Conservation (phyloP, 75 land plant species). For the Azolla pinnata region DNA sequence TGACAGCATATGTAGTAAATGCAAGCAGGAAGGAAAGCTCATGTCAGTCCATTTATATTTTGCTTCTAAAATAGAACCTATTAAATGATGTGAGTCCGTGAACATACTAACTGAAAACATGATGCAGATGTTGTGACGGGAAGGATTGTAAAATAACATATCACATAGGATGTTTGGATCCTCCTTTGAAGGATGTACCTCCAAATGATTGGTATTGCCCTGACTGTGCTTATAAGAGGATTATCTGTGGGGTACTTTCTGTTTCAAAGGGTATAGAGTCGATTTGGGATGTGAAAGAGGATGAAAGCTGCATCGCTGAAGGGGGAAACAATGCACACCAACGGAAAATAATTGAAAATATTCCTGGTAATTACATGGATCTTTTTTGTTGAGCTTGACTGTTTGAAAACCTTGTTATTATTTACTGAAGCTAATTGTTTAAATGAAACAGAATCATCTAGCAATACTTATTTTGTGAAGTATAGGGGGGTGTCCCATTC, state of each 20-base stretch:
- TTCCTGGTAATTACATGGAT: too few relatives aligned
- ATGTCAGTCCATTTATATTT: conserved; percentile 26
- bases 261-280: conserved; percentile 47
- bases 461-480: conserved; percentile 68
- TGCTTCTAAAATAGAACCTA: background rate
- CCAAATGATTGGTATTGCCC: conserved; percentile 55
- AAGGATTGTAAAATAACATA: conserved; percentile 51
- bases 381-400: too few relatives aligned
- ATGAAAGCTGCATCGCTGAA: too few relatives aligned
- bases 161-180: conserved; percentile 67
- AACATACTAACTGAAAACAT: too few relatives aligned
- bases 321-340: too few relatives aligned
- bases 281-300: conserved; percentile 49
- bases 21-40: conserved; percentile 38
- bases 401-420: too few relatives aligned
- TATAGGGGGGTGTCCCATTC: conserved; percentile 64
- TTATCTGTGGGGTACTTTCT: conserved; percentile 32
- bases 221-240: conserved; percentile 44
- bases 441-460: too few relatives aligned
- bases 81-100: too few relatives aligned
- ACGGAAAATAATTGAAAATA: background rate
- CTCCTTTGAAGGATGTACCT: conserved; percentile 40
- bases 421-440: too few relatives aligned
- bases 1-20: conserved; percentile 33
- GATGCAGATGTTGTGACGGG: conserved; percentile 59